Conservation (phyloP, 2,329 filamentous ascomycete genomes). For the Tetracladium maxilliforme region DNA sequence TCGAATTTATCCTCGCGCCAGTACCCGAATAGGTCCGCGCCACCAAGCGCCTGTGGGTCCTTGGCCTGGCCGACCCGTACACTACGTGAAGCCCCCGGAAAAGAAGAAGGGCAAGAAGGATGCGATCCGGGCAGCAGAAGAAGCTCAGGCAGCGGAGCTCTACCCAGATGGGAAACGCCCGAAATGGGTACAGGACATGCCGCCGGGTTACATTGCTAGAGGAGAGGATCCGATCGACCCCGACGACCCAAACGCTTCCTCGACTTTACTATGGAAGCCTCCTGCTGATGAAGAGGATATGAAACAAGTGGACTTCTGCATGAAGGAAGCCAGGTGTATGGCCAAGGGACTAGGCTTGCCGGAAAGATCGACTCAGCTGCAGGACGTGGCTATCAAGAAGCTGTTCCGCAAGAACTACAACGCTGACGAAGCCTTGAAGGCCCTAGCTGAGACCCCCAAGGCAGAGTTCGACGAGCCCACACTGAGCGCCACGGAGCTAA, state of each 20-base stretch:
- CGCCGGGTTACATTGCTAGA: constrained; percentile 68
- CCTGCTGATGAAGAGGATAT: constrained; percentile 30
- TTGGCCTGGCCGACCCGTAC: constrained; percentile 79
- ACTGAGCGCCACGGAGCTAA: constrained; percentile 61
- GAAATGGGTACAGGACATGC: constrained; percentile 89
- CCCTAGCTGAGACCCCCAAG: constrained; percentile 52
- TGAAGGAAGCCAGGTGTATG: constrained; percentile 22
- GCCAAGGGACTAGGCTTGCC: constrained; percentile 56
- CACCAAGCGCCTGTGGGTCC: constrained; percentile 77
- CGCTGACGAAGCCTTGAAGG: constrained; percentile 51
- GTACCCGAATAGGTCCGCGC: constrained; percentile 77
- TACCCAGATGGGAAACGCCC: too few relatives aligned
- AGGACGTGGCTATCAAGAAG: constrained; percentile 67
- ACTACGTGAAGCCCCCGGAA: constrained; percentile 79
- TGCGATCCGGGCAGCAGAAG: constrained; percentile 55
- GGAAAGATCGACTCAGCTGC: constrained; percentile 67
- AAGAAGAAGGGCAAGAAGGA: constrained; percentile 76
- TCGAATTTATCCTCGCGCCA: constrained; percentile 89
- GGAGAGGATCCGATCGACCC: constrained; percentile 60
- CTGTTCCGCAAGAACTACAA: constrained; percentile 63
- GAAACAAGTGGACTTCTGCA: constrained; percentile 15
- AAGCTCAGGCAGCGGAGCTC: constrained; percentile 69
- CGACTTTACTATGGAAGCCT: constrained; percentile 67
- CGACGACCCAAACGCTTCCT: constrained; percentile 61
- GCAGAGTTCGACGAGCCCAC: constrained; percentile 74